Evolutionary conservation across 352 stramenopile genomes (phyloP).

Genomic region (Pythium monospermum): DNA sequence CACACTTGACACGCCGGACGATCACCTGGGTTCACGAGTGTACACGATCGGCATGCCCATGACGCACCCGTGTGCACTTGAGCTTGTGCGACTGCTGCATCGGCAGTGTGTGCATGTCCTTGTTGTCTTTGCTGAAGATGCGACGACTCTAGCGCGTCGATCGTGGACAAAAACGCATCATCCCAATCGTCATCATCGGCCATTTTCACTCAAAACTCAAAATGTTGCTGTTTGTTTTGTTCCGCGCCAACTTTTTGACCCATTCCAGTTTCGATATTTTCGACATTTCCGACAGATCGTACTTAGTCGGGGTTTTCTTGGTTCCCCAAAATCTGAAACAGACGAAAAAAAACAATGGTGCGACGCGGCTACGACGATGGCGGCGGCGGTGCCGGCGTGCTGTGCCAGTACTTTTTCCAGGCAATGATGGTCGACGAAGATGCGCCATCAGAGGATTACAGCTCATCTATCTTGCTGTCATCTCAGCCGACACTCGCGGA

Average conservation of each 20-base stretch:
- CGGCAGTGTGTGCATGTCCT: too few relatives aligned
- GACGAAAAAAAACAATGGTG: background rate
- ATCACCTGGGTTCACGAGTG: constrained; percentile 41
- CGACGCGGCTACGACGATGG: background rate
- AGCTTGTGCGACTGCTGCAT: too few relatives aligned
- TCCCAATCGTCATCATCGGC: constrained; percentile 82
- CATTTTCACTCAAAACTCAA: too few relatives aligned
- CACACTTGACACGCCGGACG: constrained; percentile 45
- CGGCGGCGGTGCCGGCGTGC: constrained; percentile 28
- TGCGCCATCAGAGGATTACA: constrained; percentile 36
- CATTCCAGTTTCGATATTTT: constrained; percentile 9
- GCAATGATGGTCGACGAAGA: constrained; percentile 56
- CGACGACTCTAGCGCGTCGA: constrained; percentile 52
- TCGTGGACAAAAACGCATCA: constrained; percentile 67
- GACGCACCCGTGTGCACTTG: too few relatives aligned
- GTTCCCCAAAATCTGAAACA: too few relatives aligned
- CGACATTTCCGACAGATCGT: constrained; percentile 7
- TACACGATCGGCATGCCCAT: constrained; percentile 61
- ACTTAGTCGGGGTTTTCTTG: constrained; percentile 12
- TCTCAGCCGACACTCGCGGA: constrained; percentile 51
- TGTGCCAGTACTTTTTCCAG: constrained; percentile 86
- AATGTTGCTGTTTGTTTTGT: constrained; percentile 19
- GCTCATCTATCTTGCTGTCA: constrained; percentile 66
- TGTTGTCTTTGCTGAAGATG: constrained; percentile 13
- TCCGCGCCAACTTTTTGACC: too few relatives aligned